Evolutionary conservation across 208 protist genomes (phyloP), one percentile per base, ranked within the genome.

Genomic region (Entamoeba dispar): DNA sequence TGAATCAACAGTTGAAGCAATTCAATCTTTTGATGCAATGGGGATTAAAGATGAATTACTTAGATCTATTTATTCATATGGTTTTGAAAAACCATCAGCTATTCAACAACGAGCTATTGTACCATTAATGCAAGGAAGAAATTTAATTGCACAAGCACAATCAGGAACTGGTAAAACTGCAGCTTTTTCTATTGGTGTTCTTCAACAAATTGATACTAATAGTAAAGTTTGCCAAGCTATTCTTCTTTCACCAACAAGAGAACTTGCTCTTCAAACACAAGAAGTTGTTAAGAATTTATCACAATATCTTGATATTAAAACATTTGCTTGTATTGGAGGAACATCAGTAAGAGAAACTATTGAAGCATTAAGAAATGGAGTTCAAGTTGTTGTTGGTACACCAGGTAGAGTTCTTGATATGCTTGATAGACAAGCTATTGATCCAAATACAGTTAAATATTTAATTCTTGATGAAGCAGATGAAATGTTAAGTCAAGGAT

Each of bases 101-200:
- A 99, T 99, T 95, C 98, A 99, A 95, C 97, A 98, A 94, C 95
- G 97, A 49, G 98, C 98, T 69, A 99, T 99, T 94, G 93, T 97
- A 27, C 94, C 95, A 10, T 94, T 96, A 14, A 49, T 94, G 51
- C 4, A 97, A 77, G 97, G 97, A 1, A 95, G 96, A 12, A 98
- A 99, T 94, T 94, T 98, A 3, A 98, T 98, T 34, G 97, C 95
- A 50, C 95, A 97, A 50, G 97, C 97, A 2, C 95, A 97, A 93
- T 98, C 97, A 19, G 97, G 97, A 93, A 97, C 96, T 52, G 97
- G 97, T 90, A 97, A 98, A 95, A 98, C 97, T 52, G 97, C 98
- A 95, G 96, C 96, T 14, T 98, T 98, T 95, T 97, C 97, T 94
- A 95, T 98, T 38, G 97, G 97, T 10, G 95, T 97, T 34, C 93